Evolutionary conservation across 768 basidiomycete genomes (phyloP).

Genomic region (Russula sp.): DNA sequence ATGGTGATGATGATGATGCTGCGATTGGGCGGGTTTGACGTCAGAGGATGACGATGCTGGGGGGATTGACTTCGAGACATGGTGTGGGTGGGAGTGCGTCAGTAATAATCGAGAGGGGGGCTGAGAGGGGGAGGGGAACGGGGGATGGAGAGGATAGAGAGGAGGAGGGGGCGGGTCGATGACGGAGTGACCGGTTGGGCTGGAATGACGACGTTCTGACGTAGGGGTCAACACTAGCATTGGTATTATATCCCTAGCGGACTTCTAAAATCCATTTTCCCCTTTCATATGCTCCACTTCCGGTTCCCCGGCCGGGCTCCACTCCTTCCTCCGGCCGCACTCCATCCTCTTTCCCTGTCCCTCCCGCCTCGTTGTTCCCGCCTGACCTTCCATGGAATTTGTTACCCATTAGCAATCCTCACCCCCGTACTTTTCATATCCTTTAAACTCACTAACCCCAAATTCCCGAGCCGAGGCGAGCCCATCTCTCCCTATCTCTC

Average conservation of each 20-base stretch:
- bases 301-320: slow-evolving; percentile 27
- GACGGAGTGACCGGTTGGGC: slow-evolving; percentile 29
- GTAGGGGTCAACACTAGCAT: slow-evolving; percentile 33
- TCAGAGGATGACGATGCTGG: slow-evolving; percentile 35
- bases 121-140: too few species aligned
- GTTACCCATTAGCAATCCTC: not conserved
- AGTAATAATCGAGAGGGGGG: not conserved
- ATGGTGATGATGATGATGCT: slow-evolving; percentile 18
- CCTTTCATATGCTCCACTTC: slow-evolving; percentile 25
- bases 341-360: slow-evolving; percentile 11
- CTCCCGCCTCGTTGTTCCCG: slow-evolving; percentile 26
- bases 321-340: slow-evolving; percentile 24
- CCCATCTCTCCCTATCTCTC: slow-evolving; percentile 10
- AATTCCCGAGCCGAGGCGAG: slow-evolving; percentile 12
- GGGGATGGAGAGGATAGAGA: not conserved
- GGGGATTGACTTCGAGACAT: slow-evolving; percentile 38
- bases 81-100: slow-evolving; percentile 9
- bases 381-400: slow-evolving; percentile 30
- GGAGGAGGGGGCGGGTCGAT: slow-evolving; percentile 1
- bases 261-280: slow-evolving; percentile 37
- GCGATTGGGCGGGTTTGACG: slow-evolving; percentile 25
- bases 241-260: slow-evolving; percentile 45
- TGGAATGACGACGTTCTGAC: slow-evolving; percentile 45
- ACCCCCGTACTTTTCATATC: slow-evolving; percentile 23
- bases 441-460: slow-evolving; percentile 8